A percentile compares a stretch with the other conserved stretches of the same genome.
These are phyloP conservation scores for Breviolum minutum DNA, from an alignment of 73 alveolate species.

Conservation along the genomic window DNA sequence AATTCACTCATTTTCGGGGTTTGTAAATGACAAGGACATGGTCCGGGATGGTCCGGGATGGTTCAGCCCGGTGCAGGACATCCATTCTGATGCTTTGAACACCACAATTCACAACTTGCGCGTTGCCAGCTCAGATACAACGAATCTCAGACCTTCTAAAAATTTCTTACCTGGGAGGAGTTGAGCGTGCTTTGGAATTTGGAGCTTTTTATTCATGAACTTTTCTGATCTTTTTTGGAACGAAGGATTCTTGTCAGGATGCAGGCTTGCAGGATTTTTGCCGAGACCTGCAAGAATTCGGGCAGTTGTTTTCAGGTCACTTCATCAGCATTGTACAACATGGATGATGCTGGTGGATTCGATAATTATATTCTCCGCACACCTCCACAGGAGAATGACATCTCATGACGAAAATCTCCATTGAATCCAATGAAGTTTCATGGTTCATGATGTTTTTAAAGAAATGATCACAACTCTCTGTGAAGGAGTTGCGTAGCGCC, in stretches of 20 bases:
- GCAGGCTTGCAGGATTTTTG: too few relatives aligned
- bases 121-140: background rate
- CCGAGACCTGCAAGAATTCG: too few relatives aligned
- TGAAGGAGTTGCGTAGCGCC: slow-evolving; percentile 67
- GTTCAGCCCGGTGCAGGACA: too few relatives aligned
- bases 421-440: background rate
- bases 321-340: slow-evolving; percentile 43
- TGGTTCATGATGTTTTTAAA: background rate
- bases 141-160: background rate
- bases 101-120: slow-evolving; percentile 63
- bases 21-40: too few relatives aligned
- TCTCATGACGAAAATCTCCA: background rate
- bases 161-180: too few relatives aligned
- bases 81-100: slow-evolving; percentile 79
- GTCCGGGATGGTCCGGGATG: too few relatives aligned
- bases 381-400: slow-evolving; percentile 77
- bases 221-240: background rate
- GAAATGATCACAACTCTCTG: background rate
- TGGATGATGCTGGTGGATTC: slow-evolving; percentile 95
- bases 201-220: too few relatives aligned
- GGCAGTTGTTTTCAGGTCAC: slow-evolving; percentile 70
- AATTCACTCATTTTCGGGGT: too few relatives aligned
- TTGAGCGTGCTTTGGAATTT: too few relatives aligned
- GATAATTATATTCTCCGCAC: slow-evolving; percentile 93
- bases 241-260: too few relatives aligned